These are phyloP conservation scores for Lonicera japonica DNA, from an alignment of 129 eudicot species.

Conservation along the genomic window DNA sequence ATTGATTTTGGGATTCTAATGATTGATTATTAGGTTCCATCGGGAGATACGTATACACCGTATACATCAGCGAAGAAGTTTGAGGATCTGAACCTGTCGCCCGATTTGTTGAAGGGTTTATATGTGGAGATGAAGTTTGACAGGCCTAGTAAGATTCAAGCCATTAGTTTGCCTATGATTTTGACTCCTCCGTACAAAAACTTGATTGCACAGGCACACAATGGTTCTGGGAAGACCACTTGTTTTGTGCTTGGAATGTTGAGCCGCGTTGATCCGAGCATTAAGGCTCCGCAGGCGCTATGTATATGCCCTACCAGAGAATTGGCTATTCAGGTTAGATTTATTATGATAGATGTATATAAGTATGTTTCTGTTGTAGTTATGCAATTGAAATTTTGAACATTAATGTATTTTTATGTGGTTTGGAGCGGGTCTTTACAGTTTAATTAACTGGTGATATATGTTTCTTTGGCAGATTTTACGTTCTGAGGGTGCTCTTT, in stretches of 20 bases:
- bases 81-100: constrained; percentile 64
- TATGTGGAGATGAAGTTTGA: constrained; percentile 83
- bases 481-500: no score
- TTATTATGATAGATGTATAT: no score
- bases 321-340: constrained; percentile 65
- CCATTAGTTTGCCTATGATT: constrained; percentile 82
- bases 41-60: constrained; percentile 54
- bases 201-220: constrained; percentile 79
- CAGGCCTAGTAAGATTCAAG: constrained; percentile 88
- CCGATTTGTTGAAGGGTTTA: constrained; percentile 66
- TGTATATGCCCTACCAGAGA: constrained; percentile 90
- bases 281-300: constrained; percentile 69
- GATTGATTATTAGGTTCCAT: constrained; percentile 29
- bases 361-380: no score
- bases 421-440: no score
- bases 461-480: no score
- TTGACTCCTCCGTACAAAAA: constrained; percentile 66
- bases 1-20: not conserved
- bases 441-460: no score
- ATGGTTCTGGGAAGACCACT: constrained; percentile 93
- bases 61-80: constrained; percentile 72
- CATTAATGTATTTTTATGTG: no score
- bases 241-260: constrained; percentile 91
- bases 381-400: no score
- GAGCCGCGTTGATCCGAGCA: constrained; percentile 74